phyloP scores from a whole-genome alignment of 495 filamentous ascomycete species.

The Penicillium ucsense region DNA sequence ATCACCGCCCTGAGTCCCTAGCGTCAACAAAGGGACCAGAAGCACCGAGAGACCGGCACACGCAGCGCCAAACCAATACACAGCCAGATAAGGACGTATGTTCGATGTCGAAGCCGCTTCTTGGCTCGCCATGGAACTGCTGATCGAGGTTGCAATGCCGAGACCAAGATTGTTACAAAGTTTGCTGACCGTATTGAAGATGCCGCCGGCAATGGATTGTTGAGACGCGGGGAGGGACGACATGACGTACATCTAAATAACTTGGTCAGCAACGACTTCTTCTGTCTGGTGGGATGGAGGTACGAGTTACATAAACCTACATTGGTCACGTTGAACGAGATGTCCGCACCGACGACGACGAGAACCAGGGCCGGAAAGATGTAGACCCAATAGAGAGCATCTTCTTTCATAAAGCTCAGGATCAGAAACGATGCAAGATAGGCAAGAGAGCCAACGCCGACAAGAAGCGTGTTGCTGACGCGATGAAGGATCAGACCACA shows the following conservation, averaged over 20 bases:
- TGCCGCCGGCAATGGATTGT: constrained; percentile 28
- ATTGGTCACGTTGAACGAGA: constrained; percentile 53
- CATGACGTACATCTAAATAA: constrained; percentile 29
- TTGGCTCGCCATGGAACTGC: constrained; percentile 10
- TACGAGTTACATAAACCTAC: constrained; percentile 4
- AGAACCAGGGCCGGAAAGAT: constrained; percentile 43
- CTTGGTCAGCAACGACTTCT: neutral
- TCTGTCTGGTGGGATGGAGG: too few species aligned
- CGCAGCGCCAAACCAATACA: constrained; percentile 24
- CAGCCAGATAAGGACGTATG: constrained; percentile 19
- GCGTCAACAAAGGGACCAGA: constrained; percentile 23
- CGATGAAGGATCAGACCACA: constrained; percentile 46
- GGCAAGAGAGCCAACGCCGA: constrained; percentile 33
- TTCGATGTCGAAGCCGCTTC: constrained; percentile 10
- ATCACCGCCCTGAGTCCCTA: constrained; percentile 20
- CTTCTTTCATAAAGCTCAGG: constrained; percentile 35
- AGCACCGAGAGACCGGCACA: constrained; percentile 18
- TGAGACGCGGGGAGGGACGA: constrained; percentile 22
- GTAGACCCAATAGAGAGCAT: constrained; percentile 46
- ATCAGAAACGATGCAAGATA: constrained; percentile 44
- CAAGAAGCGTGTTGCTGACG: constrained; percentile 39
- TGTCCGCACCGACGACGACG: constrained; percentile 45
- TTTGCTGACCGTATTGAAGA: constrained; percentile 30
- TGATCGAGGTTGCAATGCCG: constrained; percentile 22
- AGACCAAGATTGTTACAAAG: constrained; percentile 23